phyloP scores from a whole-genome alignment of 2,329 filamentous ascomycete species.

The Pseudogymnoascus sp. region DNA sequence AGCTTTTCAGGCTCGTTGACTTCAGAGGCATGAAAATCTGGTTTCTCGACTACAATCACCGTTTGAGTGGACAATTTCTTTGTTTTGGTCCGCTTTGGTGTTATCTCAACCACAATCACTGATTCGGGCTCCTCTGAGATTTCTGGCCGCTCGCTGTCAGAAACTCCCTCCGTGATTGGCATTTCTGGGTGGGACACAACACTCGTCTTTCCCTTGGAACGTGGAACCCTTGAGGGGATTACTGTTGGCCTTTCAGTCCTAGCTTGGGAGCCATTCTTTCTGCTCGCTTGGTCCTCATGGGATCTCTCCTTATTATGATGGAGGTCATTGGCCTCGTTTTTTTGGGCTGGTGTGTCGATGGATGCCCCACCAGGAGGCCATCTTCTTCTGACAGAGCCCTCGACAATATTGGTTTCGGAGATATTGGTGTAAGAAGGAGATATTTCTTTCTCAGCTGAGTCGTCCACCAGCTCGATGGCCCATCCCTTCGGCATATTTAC shows the following conservation, averaged over 20 bases:
- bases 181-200: background rate
- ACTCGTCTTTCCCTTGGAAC: background rate
- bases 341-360: no score
- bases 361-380: background rate
- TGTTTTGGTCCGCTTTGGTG: background rate
- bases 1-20: background rate
- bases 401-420: background rate
- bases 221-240: background rate
- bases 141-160: background rate
- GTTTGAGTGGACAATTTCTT: background rate
- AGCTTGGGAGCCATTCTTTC: background rate
- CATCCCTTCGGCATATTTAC: background rate
- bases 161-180: background rate
- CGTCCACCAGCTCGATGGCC: background rate
- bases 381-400: background rate
- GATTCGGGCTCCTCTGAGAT: background rate
- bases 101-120: background rate
- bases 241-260: background rate
- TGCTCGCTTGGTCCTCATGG: background rate
- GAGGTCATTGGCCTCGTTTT: background rate
- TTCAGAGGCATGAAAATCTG: background rate
- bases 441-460: background rate
- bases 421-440: background rate
- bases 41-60: no score
- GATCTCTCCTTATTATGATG: background rate